A percentile compares a stretch with the other conserved stretches of the same genome.
Conservation (phyloP, 768 basidiomycete genomes). For the Kwoniella sp. region DNA sequence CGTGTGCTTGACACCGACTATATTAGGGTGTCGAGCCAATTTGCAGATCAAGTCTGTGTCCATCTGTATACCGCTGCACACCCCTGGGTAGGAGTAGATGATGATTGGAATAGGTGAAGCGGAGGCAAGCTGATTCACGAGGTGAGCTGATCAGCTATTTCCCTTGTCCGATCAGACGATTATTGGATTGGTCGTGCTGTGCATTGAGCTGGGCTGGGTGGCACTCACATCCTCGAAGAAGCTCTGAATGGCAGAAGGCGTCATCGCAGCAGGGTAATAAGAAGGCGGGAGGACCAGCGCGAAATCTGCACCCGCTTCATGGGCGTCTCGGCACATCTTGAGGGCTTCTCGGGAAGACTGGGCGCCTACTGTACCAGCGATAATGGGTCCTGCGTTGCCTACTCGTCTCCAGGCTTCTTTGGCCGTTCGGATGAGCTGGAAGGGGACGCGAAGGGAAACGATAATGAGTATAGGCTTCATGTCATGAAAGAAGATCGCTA, state of each 20-base stretch:
- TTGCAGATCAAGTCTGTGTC: constrained; percentile 50
- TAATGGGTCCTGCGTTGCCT: constrained; percentile 37
- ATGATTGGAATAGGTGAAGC: constrained; percentile 52
- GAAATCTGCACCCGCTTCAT: constrained; percentile 33
- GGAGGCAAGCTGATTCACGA: constrained; percentile 49
- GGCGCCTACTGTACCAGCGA: constrained; percentile 42
- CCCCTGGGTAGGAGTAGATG: constrained; percentile 55
- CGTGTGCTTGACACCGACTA: constrained; percentile 57
- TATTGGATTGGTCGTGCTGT: not conserved
- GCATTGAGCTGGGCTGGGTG: not conserved
- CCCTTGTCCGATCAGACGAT: not conserved
- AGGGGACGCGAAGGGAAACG: not conserved
- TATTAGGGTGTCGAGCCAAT: constrained; percentile 55
- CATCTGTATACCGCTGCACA: constrained; percentile 55
- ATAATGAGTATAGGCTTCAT: not conserved
- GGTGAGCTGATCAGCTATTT: not conserved
- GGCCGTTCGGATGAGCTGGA: constrained; percentile 32
- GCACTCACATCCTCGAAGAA: constrained; percentile 50
- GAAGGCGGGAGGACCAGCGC: constrained; percentile 32
- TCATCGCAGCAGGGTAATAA: constrained; percentile 47
- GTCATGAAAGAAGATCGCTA: too few species aligned
- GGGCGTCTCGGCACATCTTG: constrained; percentile 27
- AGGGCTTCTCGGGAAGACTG: constrained; percentile 39
- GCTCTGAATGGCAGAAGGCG: constrained; percentile 40
- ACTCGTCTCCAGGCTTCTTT: constrained; percentile 26